Evolutionary conservation across 1,284 basidiomycete species (phyloP).

Genomic region (Porodaedalea pini): DNA sequence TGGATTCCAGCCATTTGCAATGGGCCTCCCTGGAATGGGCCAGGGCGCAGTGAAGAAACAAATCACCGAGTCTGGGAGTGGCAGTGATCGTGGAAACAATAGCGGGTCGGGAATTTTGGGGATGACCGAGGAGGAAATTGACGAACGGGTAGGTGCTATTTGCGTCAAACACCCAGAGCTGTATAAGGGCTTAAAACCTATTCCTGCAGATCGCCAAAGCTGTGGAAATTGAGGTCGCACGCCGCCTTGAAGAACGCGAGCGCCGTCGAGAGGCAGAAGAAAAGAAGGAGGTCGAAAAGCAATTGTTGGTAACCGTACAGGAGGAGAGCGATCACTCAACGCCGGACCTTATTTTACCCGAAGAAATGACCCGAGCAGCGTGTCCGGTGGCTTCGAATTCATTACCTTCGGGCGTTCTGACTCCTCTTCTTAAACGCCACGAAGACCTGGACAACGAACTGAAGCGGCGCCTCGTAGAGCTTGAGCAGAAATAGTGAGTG

Average conservation of each 20-base stretch:
- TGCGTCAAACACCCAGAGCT: background rate
- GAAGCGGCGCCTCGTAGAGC: constrained; percentile 55
- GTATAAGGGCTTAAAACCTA: constrained; percentile 11
- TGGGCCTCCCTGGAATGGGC: constrained; percentile 1
- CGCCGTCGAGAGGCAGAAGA: constrained; percentile 37
- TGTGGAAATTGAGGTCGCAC: constrained; percentile 68
- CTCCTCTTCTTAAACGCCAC: constrained; percentile 57
- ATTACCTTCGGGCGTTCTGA: constrained; percentile 55
- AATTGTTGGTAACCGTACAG: constrained; percentile 5
- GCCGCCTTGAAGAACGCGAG: constrained; percentile 59
- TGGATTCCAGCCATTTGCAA: constrained; percentile 15
- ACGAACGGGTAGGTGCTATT: constrained; percentile 51
- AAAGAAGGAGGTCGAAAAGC: constrained; percentile 26
- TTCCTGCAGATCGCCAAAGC: constrained; percentile 57
- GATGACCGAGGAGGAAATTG: constrained; percentile 66
- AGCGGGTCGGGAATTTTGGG: constrained; percentile 16
- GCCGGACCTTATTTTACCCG: constrained; percentile 14
- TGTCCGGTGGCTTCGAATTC: constrained; percentile 24
- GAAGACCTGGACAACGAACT: constrained; percentile 65
- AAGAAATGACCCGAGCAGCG: constrained; percentile 12
- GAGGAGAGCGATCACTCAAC: constrained; percentile 17
- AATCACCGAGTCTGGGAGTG: constrained; percentile 9
- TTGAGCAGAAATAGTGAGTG: constrained; percentile 68
- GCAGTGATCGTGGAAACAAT: constrained; percentile 1
- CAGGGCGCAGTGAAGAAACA: constrained; percentile 15